Evolutionary conservation across 495 filamentous ascomycete species (phyloP), one percentile per base, ranked within the genome.

Genomic region (Podospora comata): DNA sequence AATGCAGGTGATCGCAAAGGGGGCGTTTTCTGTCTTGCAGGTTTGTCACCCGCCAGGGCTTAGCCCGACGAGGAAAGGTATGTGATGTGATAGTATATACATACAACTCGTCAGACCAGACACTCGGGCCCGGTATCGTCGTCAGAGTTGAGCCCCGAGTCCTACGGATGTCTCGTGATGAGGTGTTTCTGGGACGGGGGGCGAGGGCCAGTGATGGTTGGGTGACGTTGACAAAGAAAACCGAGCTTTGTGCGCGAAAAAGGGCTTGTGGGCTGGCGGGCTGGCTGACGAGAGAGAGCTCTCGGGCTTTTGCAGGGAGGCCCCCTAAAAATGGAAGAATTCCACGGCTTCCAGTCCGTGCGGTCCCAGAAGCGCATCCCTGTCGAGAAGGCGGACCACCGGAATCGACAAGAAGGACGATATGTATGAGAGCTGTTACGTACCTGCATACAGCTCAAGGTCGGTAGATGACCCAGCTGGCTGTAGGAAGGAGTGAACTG

Each of bases 321-420:
- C 19, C 16, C 19, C n/a, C 28, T 62, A 67, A 60, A 39, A 60
- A 67, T 65, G 27, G 27, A 63, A 39, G 61, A 32, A 28, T 63
- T 63, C 64, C 18, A 68, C 13, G 16, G 68, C 69, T 70, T 71
- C 69, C 2, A 68, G 62, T 65, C 65, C 56, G 69, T 65, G 65
- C 60, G 60, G 27, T 15, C 55, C 68, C 34, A 0, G 61, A 63
- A 39, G 15, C 20, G 19, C 20, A 61, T 61, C 59, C 59, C 28
- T 63, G 61, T 26, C 61, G 34, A 63, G 39, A 48, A 48, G 39
- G 39, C 39, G 39, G 39, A 48, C 15, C 39, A 48, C 39, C 39
- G 39, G 39, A 48, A 48, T 48, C 39, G 39, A 48, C 6, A 48
- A 16, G 39, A 48, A 48, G 39, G 39, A 48, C 3, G 39, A 48